These are phyloP conservation scores for Sindora glabra DNA, from an alignment of 306 rosid genomes.

Conservation along the genomic window DNA sequence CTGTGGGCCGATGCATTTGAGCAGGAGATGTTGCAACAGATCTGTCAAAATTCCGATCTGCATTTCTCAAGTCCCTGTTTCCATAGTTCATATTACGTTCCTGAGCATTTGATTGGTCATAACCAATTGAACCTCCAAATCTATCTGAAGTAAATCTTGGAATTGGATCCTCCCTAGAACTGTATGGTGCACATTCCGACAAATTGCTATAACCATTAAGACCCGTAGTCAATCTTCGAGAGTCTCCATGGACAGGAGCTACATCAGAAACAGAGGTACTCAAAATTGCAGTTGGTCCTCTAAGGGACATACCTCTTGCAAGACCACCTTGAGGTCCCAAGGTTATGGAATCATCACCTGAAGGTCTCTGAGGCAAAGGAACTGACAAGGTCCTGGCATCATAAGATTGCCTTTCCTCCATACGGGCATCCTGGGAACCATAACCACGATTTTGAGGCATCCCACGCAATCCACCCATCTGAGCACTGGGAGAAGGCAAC, in stretches of 20 bases:
- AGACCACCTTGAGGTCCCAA: constrained; percentile 97
- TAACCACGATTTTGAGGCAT: constrained; percentile 57
- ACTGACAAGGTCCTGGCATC: constrained; percentile 63
- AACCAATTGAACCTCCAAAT: constrained; percentile 39
- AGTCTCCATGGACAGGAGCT: constrained; percentile 28
- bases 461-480: constrained; percentile 61
- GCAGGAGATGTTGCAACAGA: constrained; percentile 42
- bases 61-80: constrained; percentile 46
- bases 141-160: constrained; percentile 42
- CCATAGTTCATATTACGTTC: constrained; percentile 46
- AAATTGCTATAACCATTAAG: constrained; percentile 48
- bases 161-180: constrained; percentile 42
- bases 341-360: constrained; percentile 61
- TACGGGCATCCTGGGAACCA: constrained; percentile 67
- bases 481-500: constrained; percentile 55
- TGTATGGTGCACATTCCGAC: constrained; percentile 34
- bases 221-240: constrained; percentile 46
- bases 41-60: constrained; percentile 44
- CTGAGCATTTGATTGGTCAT: constrained; percentile 44
- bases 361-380: constrained; percentile 52
- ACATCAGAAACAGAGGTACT: constrained; percentile 35
- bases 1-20: constrained; percentile 32
- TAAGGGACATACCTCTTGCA: constrained; percentile 84
- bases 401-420: constrained; percentile 57
- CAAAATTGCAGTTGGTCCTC: constrained; percentile 61